Base-by-base conservation (phyloP, 208 protist genomes). In the Leptomonas seymouri region DNA sequence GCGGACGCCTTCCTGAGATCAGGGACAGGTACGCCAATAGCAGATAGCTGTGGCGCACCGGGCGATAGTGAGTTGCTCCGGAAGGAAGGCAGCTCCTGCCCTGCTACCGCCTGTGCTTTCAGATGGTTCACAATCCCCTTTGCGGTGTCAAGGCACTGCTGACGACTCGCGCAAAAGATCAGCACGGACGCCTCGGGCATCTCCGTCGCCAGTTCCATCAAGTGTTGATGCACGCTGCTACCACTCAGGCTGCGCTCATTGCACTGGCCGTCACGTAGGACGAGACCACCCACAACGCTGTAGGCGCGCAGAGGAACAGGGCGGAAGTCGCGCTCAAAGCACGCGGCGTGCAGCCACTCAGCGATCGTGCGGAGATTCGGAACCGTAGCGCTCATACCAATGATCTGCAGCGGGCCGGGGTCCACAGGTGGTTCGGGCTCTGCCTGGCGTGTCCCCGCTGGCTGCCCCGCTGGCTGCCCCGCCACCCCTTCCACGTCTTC, bases 371-470 rank as follows among this genome's bases (percentile, higher is more conserved):
- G 55, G 3, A 96, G 59, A 75, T 98, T 98, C n/a, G 90, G 77
- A 9, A 98, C 71, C 1, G 97, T 98, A 20, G 97, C 97, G 45
- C 87, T 96, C 95, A 98, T 98, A 20, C 87, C 94, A 31, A 98
- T 79, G 20, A 98, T 89, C 77, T 98, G 95, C 54, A 88, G 61
- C 6, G 57, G 48, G 12, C 72, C 78, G 2, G 71, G 56, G 34
- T 65, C 65, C 12, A 16, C 28, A 50, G 42, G 49, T 1, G 39
- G 12, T 34, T 20, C 51, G 8, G 18, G 2, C 6, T 27, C 36
- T 0, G 55, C 25, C 14, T n/a, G 28, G 9, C 16, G 21, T 23
- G 18, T 14, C 4, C 30, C 15, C 23, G 21, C 14, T 15, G 15
- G 4, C 25, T 7, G n/a, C 18, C 7, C 6, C 49, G 49, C 51